Percentiles rank a stretch among this genome's conserved stretches.
Evolutionary conservation across 345 rosid species (phyloP).

Genomic region (Gossypium anomalum): DNA sequence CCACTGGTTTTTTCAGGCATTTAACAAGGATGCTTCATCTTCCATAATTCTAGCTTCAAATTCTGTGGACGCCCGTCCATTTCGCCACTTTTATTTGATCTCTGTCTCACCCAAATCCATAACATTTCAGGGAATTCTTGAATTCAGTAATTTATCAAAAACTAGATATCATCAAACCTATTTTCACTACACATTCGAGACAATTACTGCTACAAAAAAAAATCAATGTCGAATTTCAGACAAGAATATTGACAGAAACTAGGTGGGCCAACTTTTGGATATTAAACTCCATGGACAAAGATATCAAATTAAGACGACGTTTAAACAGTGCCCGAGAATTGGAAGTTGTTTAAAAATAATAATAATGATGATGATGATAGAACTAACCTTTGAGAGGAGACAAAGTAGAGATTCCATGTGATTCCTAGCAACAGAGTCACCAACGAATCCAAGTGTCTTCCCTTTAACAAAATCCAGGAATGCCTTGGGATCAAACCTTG

Average conservation of each 20-base stretch:
- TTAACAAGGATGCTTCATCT: not conserved
- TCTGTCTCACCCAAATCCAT: not conserved
- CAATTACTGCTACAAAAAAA: not conserved
- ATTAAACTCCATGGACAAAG: conserved; percentile 1
- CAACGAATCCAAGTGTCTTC: conserved; percentile 68
- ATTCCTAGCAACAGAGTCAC: conserved; percentile 88
- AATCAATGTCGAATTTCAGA: not conserved
- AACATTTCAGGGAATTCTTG: not conserved
- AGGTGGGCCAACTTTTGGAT: not conserved
- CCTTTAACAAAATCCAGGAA: conserved; percentile 58
- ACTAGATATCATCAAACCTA: not conserved
- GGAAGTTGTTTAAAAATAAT: not conserved
- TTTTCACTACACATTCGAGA: not conserved
- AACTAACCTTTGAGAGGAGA: conserved; percentile 61
- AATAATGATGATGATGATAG: no score
- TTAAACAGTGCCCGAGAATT: not conserved
- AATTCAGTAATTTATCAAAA: not conserved
- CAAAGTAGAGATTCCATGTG: conserved; percentile 87
- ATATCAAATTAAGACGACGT: not conserved
- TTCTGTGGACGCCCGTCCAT: not conserved
- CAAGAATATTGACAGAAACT: not conserved
- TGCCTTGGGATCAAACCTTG: conserved; percentile 48
- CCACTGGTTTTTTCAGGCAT: conserved; percentile 4
- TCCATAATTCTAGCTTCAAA: not conserved
- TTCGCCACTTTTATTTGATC: not conserved